Evolutionary conservation across 1,284 basidiomycete species (phyloP), one percentile per base, ranked within the genome.

Genomic region (Rhodotorula sp.): DNA sequence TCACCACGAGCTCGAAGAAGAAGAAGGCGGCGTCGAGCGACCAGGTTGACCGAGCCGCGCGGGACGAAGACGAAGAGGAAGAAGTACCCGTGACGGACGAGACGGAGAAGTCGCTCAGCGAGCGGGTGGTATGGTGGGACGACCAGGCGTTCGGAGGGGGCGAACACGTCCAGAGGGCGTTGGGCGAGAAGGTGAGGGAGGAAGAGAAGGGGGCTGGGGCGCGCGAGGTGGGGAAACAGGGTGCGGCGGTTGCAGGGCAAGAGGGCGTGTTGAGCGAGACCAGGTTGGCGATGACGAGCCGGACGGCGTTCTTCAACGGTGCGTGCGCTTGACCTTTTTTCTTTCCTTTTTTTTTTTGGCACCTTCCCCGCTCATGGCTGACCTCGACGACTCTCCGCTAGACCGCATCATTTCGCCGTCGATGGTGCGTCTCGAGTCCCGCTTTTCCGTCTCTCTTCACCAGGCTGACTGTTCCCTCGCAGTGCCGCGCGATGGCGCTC

Each of bases 401-500:
- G 67, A 77, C 59, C 75, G 77, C 18, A 89, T 94, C 76, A 87
- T 96, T 68, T 88, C 91, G 22, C 92, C 93, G 0, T 89, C 88
- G 77, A 94, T 96, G 91, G 92, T 92, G 80, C 77, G 90, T 81
- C 64, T 61, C 59, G 65, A 67, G 2, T 44, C 16, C 40, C 15
- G 40, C 62, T 16, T 47, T 47, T 40, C 34, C 13, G 2, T 4
- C 7, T 3, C 30, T 8, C 72, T 28, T 58, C 30, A 30, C 37
- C 22, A 37, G 26, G 26, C 22, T 26, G 15, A 28, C 26, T 28
- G 13, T 4, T 47, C 40, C 1, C n/a, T 56, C 26, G 15, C 73
- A 95, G 93, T 95, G 97, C 90, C 90, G 95, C 53, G 93, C 94
- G 1, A 98, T 98, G 94, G 94, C 94, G 2, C 94, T 98, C 76